Conservation (phyloP, 73 alveolate genomes). For the Stentor coeruleus region DNA sequence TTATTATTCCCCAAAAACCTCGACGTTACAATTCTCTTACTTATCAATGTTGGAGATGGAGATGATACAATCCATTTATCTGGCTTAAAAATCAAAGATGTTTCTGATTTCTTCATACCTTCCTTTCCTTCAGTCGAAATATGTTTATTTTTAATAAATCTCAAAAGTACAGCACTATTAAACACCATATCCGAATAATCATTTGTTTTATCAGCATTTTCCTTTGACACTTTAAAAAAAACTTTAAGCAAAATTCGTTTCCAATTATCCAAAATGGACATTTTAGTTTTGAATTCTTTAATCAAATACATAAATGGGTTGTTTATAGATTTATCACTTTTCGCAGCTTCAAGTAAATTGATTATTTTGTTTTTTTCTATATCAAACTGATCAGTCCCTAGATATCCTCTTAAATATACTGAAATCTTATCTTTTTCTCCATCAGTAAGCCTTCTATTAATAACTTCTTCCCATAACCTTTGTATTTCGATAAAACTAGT, state of each 20-base stretch:
- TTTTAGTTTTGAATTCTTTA: neutral
- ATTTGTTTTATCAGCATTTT: neutral
- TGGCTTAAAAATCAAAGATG: neutral
- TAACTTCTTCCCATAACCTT: slow-evolving; percentile 8
- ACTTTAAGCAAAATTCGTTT: no score
- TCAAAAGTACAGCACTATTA: neutral
- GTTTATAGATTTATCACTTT: no score
- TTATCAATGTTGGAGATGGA: neutral
- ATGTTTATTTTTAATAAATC: no score
- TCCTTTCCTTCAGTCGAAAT: neutral
- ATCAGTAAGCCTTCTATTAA: neutral
- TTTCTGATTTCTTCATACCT: neutral
- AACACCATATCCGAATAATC: neutral
- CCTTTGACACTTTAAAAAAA: no score
- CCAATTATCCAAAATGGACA: neutral
- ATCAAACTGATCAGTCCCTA: neutral
- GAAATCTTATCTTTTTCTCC: slow-evolving; percentile 24
- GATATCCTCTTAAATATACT: neutral
- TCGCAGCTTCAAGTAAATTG: neutral
- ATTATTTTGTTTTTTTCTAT: neutral
- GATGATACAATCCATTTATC: neutral
- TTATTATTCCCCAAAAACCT: neutral
- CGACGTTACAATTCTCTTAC: neutral
- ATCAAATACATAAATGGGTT: neutral
- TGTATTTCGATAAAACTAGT: neutral